Evolutionary conservation across 2,329 filamentous ascomycete species (phyloP), one percentile per base, ranked within the genome.

Genomic region (Arthrinium puccinioides): DNA sequence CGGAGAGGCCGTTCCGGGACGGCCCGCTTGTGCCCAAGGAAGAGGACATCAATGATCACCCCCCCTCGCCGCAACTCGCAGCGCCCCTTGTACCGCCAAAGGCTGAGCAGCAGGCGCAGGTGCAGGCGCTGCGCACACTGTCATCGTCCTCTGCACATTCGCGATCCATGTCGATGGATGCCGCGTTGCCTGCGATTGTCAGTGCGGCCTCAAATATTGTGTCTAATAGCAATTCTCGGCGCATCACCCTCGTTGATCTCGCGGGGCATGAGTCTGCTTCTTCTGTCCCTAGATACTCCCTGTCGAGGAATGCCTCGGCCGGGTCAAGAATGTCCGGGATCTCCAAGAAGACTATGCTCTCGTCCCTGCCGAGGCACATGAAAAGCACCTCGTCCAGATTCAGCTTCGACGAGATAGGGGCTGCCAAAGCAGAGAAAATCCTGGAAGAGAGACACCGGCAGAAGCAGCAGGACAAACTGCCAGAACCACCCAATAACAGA

Each of bases 381-480:
- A 82, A 81, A 59, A 88, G 84, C 54, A 85, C 81, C 9, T 85
- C 84, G 0, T 87, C 83, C 0, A 70, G 85, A 11, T 89, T 90
- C 53, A 89, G 84, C 50, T 90, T 90, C 51, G 84, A 89, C 51
- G 85, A 88, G 69, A 74, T 80, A 13, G 82, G 81, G 5, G 76
- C 76, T 6, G 82, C 82, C 11, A 72, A 76, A 41, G 70, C 80
- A 49, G 78, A 82, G 56, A 82, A 79, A 56, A 56, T 83, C 25
- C 63, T 88, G 27, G 86, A 87, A 55, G 85, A 87, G 48, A 74
- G 79, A 32, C 83, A 87, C 55, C 69, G 81, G 13, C 74, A 83
- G 46, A 76, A 78, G 37, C 76, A 81, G 43, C 64, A 79, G 21
- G 79, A 82, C 41, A 81, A 74, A 50, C 68, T 75, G 42, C 64